These are phyloP conservation scores for Colletotrichum endophyticum DNA, from an alignment of 2,329 filamentous ascomycete species.

Conservation along the genomic window DNA sequence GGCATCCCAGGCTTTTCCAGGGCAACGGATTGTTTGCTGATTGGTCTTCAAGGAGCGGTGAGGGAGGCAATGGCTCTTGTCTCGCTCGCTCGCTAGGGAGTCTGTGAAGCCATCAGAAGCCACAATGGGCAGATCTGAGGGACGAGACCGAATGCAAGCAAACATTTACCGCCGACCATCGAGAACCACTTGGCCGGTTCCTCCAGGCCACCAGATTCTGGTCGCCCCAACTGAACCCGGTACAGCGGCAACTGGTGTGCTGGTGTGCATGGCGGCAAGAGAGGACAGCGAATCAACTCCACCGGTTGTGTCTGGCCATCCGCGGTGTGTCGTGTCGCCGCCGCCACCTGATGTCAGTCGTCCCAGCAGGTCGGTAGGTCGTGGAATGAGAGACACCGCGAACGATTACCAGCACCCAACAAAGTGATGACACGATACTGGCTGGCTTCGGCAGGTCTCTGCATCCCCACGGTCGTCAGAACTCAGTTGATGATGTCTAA, in stretches of 20 bases:
- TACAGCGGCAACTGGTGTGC: not conserved
- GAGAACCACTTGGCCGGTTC: not conserved
- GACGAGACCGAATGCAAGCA: not conserved
- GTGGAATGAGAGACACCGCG: not conserved
- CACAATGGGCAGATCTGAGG: not conserved
- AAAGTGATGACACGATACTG: not conserved
- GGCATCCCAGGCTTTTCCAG: not conserved
- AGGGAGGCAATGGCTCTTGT: not conserved
- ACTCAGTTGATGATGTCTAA: not conserved
- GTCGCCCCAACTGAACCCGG: not conserved
- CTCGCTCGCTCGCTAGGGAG: not conserved
- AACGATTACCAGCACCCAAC: not conserved
- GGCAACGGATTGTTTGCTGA: not conserved
- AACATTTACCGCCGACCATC: not conserved
- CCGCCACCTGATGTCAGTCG: slow-evolving; percentile 13
- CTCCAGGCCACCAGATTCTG: not conserved
- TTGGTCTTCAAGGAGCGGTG: slow-evolving; percentile 3
- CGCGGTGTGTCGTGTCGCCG: not conserved
- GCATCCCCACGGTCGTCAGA: not conserved
- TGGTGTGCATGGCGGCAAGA: not conserved
- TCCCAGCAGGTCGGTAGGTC: not conserved
- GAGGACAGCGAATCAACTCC: not conserved
- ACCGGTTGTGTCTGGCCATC: not conserved
- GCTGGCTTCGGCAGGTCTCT: not conserved
- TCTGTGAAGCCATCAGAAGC: not conserved